Evolutionary conservation across 257 asterid species (phyloP).

Genomic region (Nicotiana undulata): DNA sequence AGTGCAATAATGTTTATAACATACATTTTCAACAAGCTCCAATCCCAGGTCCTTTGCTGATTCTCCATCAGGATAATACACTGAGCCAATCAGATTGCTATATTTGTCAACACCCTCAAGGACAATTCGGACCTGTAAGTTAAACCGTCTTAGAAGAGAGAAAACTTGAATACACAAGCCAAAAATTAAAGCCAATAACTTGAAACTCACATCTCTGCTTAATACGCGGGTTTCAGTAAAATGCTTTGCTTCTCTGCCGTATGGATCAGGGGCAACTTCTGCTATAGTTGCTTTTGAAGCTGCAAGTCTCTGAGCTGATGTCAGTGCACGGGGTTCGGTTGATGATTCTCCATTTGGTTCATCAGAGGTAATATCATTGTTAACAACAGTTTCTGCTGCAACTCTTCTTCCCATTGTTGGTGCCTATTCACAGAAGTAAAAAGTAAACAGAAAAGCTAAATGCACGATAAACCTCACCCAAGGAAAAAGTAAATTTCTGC

Average conservation of each 20-base stretch:
- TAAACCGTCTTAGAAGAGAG: slow-evolving; percentile 2
- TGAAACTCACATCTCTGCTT: slow-evolving; percentile 74
- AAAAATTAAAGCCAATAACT: background rate
- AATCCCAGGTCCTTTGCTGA: slow-evolving; percentile 78
- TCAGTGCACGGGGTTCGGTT: slow-evolving; percentile 48
- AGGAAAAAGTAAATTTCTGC: background rate
- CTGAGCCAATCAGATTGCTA: slow-evolving; percentile 83
- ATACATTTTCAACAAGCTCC: slow-evolving; percentile 86
- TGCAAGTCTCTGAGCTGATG: slow-evolving; percentile 90
- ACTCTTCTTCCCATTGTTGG: slow-evolving; percentile 92
- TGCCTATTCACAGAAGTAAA: slow-evolving; percentile 37
- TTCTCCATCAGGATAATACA: slow-evolving; percentile 86
- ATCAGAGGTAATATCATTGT: slow-evolving; percentile 35
- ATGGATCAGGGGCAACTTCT: slow-evolving; percentile 82
- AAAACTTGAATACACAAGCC: background rate
- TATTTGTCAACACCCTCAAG: slow-evolving; percentile 94
- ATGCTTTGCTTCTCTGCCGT: slow-evolving; percentile 94
- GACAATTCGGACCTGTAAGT: slow-evolving; percentile 79
- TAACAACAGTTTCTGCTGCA: slow-evolving; percentile 39
- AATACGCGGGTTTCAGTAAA: slow-evolving; percentile 87
- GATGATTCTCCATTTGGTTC: slow-evolving; percentile 67
- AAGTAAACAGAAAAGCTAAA: background rate
- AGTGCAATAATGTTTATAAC: slow-evolving; percentile 12
- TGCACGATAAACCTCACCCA: background rate
- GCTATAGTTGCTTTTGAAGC: slow-evolving; percentile 46